Base-by-base conservation (phyloP, 805 yeast genomes). In the Pichia nanzhaoensis region DNA sequence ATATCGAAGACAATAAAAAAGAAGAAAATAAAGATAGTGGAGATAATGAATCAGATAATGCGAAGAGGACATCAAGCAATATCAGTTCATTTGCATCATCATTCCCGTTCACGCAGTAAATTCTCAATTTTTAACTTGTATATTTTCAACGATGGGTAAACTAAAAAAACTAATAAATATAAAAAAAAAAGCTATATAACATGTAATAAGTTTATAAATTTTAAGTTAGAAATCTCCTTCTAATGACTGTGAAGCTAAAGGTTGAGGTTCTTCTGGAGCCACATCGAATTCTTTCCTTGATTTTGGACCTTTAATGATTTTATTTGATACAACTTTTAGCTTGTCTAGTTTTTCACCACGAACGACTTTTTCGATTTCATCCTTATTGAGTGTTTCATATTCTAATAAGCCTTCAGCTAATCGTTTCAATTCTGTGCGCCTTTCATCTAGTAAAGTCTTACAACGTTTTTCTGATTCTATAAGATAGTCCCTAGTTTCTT, bases 381-480 rank as follows among this genome's bases (percentile, higher is more conserved):
- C 91, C 51, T 83, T 83, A 36, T 84, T 91, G 55, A 93, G 74
- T 0, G 99, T 93, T 70, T 93, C 99, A 66, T 90, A 95, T 64
- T 93, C 96, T 50, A 93, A 72, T 52, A 93, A 73, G 4, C 96
- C 99, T 61, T 86, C 86, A 0, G 99, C 99, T 50, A 93, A 72
- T 55, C 96, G 73, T 61, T 82, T 81, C 56, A 93, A 74, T 63
- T 93, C 98, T 16, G 70, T 64, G 40, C 74, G 71, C 59, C 74
- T 80, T 5, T 77, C 82, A 18, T 65, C 62, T 51, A 93, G 71
- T 62, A 91, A 55, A 42, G 68, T 63, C 54, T 93, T 75, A 1
- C 97, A 83, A 62, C 99, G 78, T 37, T 74, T 72, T 62, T 90
- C 97, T 21, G 95, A 81, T 5, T 71, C 78, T 45, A 84, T 71